These are phyloP conservation scores for Dactylonectria estremocensis DNA, from an alignment of 2,329 filamentous ascomycete genomes.

Conservation along the genomic window DNA sequence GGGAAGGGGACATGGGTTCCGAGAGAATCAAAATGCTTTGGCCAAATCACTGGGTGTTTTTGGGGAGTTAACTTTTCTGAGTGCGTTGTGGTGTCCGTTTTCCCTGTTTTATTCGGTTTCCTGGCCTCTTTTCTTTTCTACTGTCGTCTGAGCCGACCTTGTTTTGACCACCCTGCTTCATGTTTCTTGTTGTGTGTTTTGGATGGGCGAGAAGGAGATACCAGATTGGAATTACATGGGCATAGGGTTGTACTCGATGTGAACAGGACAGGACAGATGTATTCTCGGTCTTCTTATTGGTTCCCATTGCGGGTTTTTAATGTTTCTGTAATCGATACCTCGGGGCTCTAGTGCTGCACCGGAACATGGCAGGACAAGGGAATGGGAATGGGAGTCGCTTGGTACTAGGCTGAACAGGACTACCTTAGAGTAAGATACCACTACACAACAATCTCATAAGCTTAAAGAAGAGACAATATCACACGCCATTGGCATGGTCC, in stretches of 20 bases:
- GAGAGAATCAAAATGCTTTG: constrained; percentile 25
- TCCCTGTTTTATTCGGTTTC: constrained; percentile 16
- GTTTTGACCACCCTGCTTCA: constrained; percentile 11
- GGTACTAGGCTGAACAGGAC: constrained; percentile 25
- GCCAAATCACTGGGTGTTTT: constrained; percentile 23
- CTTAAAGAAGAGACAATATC: neutral
- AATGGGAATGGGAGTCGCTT: constrained; percentile 9
- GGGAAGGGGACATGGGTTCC: constrained; percentile 13
- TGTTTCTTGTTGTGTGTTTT: constrained; percentile 12
- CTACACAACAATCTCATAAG: neutral
- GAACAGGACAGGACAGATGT: constrained; percentile 10
- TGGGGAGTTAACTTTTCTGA: constrained; percentile 3
- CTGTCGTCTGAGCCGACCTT: constrained; percentile 3
- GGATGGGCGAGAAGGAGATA: constrained; percentile 20
- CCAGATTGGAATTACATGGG: constrained; percentile 28
- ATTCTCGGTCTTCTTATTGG: constrained; percentile 6
- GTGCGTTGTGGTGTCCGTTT: constrained; percentile 15
- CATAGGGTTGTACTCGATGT: constrained; percentile 9
- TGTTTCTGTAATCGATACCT: constrained; percentile 29
- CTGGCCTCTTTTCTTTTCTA: constrained; percentile 11
- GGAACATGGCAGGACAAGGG: constrained; percentile 11
- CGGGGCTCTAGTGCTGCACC: constrained; percentile 10
- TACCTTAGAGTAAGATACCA: constrained; percentile 16
- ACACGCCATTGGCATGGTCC: neutral
- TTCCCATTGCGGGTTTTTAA: constrained; percentile 3